phyloP scores from a whole-genome alignment of 2,329 filamentous ascomycete species.

The Microdochium paspali region DNA sequence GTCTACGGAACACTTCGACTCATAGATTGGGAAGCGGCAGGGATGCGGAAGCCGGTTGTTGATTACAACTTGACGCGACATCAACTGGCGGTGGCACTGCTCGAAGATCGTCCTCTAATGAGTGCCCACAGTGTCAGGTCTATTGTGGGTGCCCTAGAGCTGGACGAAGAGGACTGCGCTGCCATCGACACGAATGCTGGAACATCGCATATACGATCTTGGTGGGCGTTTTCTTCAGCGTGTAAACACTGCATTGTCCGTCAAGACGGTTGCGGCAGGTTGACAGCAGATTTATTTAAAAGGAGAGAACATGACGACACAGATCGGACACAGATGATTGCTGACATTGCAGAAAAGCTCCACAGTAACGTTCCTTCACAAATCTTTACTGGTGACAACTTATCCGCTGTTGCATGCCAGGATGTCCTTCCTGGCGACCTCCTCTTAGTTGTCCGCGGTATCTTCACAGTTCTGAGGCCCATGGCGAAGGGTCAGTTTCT shows the following conservation, averaged over 20 bases:
- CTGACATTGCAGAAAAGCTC: not conserved
- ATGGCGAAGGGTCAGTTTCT: not conserved
- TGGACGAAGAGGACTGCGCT: not conserved
- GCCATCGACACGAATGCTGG: not conserved
- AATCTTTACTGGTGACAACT: not conserved
- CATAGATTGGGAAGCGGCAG: not conserved
- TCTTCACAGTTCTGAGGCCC: not conserved
- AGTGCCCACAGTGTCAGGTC: not conserved
- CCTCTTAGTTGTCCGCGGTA: not conserved
- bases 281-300: not conserved
- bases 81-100: not conserved
- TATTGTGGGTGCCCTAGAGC: not conserved
- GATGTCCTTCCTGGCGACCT: not conserved
- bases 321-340: no score
- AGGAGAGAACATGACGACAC: no score
- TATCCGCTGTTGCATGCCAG: not conserved
- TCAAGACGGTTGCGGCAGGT: not conserved
- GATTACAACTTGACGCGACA: not conserved
- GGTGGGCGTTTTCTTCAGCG: not conserved
- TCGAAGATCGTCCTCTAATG: not conserved
- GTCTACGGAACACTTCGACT: not conserved
- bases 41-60: not conserved
- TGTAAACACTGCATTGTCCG: not conserved
- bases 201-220: not conserved
- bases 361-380: no score